Conservation (phyloP, 805 yeast species). For the Scheffersomyces amazonensis region DNA sequence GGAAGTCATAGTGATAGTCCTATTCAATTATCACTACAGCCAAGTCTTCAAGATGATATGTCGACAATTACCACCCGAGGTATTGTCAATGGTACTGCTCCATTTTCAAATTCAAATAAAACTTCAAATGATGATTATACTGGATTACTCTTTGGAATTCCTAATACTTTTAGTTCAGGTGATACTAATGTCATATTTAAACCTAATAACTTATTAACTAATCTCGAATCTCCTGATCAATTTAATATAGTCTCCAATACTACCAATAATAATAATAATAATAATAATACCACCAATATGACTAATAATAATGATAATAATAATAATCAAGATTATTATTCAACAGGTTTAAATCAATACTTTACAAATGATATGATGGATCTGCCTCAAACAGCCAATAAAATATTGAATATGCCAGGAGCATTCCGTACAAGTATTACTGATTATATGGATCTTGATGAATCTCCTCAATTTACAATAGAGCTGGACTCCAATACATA, state of each 20-base stretch:
- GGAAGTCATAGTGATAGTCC: background rate
- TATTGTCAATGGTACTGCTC: too few species aligned
- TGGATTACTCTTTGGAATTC: background rate
- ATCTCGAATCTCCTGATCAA: conserved; percentile 6
- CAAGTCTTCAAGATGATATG: background rate
- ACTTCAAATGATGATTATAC: conserved; percentile 3
- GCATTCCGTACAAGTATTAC: conserved; percentile 18
- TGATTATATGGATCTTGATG: conserved; percentile 35
- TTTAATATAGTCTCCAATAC: background rate
- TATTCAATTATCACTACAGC: background rate
- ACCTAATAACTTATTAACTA: conserved; percentile 1
- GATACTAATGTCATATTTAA: background rate
- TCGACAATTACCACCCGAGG: background rate
- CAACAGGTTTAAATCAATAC: background rate
- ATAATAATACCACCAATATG: background rate
- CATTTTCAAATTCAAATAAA: background rate
- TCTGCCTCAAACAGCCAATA: background rate
- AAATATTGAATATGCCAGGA: conserved; percentile 22
- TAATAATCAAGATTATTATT: background rate
- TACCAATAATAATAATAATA: background rate
- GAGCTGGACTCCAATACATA: conserved; percentile 23
- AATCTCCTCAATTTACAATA: conserved; percentile 34
- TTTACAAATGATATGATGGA: background rate
- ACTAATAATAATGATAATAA: background rate
- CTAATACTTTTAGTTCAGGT: background rate